Base-by-base conservation (phyloP, 148 eudicot genomes). In the Camellia granthamiana region DNA sequence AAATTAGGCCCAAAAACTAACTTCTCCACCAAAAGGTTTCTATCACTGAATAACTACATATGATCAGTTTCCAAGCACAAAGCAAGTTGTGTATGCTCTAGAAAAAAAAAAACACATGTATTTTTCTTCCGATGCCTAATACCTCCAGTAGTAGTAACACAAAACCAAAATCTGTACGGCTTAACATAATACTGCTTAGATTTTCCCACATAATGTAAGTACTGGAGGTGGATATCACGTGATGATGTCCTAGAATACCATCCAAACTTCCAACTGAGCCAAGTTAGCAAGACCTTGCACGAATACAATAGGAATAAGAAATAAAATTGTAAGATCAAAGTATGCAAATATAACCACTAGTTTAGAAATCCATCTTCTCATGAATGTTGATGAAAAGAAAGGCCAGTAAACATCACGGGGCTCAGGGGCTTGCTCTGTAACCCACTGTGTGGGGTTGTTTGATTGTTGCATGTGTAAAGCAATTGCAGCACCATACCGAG, bases 321-420 rank as follows among this genome's bases (percentile, higher is more conserved):
- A 94, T 46, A 94, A 76, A 55, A 86, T 49, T 2, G 92, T 89
- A 66, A 94, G 80, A 64, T 78, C 44, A 79, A 92, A 78, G 77
- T 80, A 87, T 7, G 92, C 80, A 51, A 94, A 74, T 79, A 92
- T 49, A 63, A 90, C 86, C 77, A 84, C 80, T 60, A 94, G 77
- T 83, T 83, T 88, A 59, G 89, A 88, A 75, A 90, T 79, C 96
- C 97, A 92, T 86, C 89, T 88, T 42, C 69, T 68, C 75, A 87
- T 80, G 80, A 91, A 94, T n/a, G 98, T 78, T 56, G 91, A 84
- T 68, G 90, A 89, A 78, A 94, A 89, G 83, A 89, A 79, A 72
- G 93, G 89, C 98, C 98, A 94, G 78, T 88, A 85, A 30, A 94
- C 93, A 81, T 94, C 98, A 74, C 64, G 78, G 52, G 98, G 97